Conservation (phyloP, 306 rosid genomes). For the Alnus glutinosa region DNA sequence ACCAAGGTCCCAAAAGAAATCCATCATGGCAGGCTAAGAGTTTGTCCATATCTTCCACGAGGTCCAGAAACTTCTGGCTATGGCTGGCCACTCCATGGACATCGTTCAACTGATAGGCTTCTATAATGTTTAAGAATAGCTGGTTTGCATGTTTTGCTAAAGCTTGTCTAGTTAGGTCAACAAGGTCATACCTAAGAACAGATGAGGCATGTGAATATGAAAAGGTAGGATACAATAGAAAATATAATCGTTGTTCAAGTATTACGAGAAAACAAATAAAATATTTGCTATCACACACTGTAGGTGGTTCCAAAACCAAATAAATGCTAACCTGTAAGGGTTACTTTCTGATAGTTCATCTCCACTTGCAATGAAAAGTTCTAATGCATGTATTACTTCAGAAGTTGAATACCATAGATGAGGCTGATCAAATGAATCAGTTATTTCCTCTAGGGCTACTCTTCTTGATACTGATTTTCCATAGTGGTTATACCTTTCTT, state of each 20-base stretch:
- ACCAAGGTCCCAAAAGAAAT: constrained; percentile 89
- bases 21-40: constrained; percentile 85
- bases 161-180: constrained; percentile 86
- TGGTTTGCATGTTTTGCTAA: constrained; percentile 76
- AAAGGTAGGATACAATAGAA: constrained; percentile 8
- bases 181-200: constrained; percentile 73
- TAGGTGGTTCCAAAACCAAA: neutral
- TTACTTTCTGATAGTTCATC: constrained; percentile 55
- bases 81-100: constrained; percentile 30
- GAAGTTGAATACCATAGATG: constrained; percentile 90
- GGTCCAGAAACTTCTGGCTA: constrained; percentile 61
- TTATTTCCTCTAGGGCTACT: constrained; percentile 34
- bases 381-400: constrained; percentile 69
- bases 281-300: neutral
- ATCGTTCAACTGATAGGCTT: constrained; percentile 58
- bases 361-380: constrained; percentile 68
- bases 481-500: constrained; percentile 20
- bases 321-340: constrained; percentile 56
- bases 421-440: constrained; percentile 67
- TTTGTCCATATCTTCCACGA: constrained; percentile 70
- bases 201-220: constrained; percentile 18
- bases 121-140: constrained; percentile 60
- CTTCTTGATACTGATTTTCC: constrained; percentile 34
- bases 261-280: neutral
- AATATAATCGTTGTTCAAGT: neutral